phyloP scores from a whole-genome alignment of 768 basidiomycete genomes.

The Podaxis sp. region DNA sequence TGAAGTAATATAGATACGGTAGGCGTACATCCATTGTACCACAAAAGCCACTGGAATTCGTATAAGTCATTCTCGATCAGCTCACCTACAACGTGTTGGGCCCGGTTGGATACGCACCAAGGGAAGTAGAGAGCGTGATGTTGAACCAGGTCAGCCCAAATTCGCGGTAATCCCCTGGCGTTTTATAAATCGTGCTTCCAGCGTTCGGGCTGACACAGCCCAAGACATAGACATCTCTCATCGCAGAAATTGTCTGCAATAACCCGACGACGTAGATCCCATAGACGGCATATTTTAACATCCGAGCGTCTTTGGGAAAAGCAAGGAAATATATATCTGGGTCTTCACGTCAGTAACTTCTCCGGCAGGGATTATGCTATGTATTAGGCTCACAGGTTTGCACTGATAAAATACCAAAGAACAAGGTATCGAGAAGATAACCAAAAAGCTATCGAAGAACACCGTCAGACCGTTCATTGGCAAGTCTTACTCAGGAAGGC shows the following conservation, averaged over 20 bases:
- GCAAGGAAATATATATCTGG: constrained; percentile 1
- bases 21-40: constrained; percentile 4
- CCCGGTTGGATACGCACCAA: background rate
- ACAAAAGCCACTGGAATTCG: background rate
- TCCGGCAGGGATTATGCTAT: background rate
- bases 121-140: background rate
- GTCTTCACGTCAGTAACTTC: background rate
- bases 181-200: background rate
- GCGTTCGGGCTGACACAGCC: constrained; percentile 1
- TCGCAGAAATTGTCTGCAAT: background rate
- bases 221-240: background rate
- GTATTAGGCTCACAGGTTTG: background rate
- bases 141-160: constrained; percentile 7
- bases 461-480: background rate
- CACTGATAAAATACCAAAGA: background rate
- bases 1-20: background rate
- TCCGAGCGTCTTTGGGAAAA: background rate
- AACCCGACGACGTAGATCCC: background rate
- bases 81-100: too few relatives aligned
- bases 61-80: background rate
- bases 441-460: background rate
- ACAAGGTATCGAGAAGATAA: background rate
- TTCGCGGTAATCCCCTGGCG: constrained; percentile 1
- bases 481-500: background rate
- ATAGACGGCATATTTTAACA: background rate